Percentiles rank a stretch among this genome's conserved stretches.
These are phyloP conservation scores for Taiozyma sp. DNA, from an alignment of 1,139 yeast genomes.

Conservation along the genomic window DNA sequence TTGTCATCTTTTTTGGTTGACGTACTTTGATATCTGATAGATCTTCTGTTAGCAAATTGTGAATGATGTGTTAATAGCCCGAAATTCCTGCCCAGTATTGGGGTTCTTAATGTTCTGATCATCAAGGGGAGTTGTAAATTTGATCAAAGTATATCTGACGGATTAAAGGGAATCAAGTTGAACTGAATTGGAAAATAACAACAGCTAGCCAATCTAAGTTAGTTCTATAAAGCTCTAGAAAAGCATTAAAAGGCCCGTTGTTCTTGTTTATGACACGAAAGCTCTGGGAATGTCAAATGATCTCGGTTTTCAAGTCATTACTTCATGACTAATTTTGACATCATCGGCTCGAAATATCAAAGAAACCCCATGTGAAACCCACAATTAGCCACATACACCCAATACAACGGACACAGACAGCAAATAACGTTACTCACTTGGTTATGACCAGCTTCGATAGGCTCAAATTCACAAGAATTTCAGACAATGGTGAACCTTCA, in stretches of 20 bases:
- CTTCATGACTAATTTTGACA: not conserved
- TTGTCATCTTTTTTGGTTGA: not conserved
- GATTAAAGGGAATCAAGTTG: not conserved
- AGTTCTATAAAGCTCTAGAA: not conserved
- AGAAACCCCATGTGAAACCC: not conserved
- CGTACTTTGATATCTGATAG: not conserved
- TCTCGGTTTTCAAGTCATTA: not conserved
- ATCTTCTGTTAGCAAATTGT: not conserved
- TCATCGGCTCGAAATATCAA: not conserved
- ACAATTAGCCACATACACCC: not conserved
- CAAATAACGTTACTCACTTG: not conserved
- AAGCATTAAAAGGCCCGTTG: not conserved
- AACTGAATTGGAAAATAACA: not conserved
- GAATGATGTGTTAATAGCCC: not conserved
- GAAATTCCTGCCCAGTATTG: not conserved
- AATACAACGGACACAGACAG: not conserved
- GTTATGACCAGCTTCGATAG: not conserved
- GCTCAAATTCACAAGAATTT: not conserved
- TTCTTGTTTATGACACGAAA: not conserved
- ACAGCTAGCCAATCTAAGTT: not conserved
- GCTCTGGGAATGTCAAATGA: not conserved
- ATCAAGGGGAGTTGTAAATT: not conserved
- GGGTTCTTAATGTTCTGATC: not conserved
- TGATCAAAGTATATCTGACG: not conserved
- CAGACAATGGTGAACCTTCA: not conserved